Evolutionary conservation across 352 stramenopile genomes (phyloP).

Genomic region (Pythium phragmitis): DNA sequence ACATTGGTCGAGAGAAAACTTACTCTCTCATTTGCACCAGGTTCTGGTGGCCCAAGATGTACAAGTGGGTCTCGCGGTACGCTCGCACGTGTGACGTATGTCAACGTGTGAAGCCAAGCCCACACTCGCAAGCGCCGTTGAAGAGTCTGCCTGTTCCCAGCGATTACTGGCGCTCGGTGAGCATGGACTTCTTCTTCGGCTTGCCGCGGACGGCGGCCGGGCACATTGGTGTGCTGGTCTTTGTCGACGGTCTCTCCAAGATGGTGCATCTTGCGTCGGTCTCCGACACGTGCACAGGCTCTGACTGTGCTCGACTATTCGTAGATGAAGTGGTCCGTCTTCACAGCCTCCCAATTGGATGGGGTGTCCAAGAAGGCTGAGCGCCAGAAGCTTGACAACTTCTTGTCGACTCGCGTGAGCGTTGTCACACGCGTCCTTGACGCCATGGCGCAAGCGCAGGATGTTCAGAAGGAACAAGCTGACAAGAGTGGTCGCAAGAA

Average conservation of each 20-base stretch:
- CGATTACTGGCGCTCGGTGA: slow-evolving; percentile 21
- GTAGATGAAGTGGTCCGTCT: too few species aligned
- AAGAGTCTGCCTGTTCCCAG: slow-evolving; percentile 17
- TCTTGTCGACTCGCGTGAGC: not conserved
- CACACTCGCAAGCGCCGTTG: slow-evolving; percentile 11
- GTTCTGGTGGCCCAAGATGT: slow-evolving; percentile 28
- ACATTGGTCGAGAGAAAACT: slow-evolving; percentile 28
- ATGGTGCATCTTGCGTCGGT: slow-evolving; percentile 20
- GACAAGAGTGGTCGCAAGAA: too few species aligned
- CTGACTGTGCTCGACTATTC: slow-evolving; percentile 1
- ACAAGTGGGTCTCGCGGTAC: slow-evolving; percentile 26
- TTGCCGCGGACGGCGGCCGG: not conserved
- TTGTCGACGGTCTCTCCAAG: slow-evolving; percentile 22
- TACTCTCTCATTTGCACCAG: not conserved
- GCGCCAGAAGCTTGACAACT: not conserved
- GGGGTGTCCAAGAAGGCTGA: not conserved
- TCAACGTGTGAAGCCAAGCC: slow-evolving; percentile 7
- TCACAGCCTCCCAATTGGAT: not conserved
- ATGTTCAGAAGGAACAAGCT: too few species aligned
- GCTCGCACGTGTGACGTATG: slow-evolving; percentile 10
- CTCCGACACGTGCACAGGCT: not conserved
- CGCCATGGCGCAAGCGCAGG: too few species aligned
- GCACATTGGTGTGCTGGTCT: slow-evolving; percentile 4
- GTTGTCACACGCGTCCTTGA: not conserved
- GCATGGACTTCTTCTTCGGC: slow-evolving; percentile 24